Percentiles rank a stretch among this genome's conserved stretches.
phyloP scores from a whole-genome alignment of 139 green algal genomes.

The Chlamydomonas sp. region DNA sequence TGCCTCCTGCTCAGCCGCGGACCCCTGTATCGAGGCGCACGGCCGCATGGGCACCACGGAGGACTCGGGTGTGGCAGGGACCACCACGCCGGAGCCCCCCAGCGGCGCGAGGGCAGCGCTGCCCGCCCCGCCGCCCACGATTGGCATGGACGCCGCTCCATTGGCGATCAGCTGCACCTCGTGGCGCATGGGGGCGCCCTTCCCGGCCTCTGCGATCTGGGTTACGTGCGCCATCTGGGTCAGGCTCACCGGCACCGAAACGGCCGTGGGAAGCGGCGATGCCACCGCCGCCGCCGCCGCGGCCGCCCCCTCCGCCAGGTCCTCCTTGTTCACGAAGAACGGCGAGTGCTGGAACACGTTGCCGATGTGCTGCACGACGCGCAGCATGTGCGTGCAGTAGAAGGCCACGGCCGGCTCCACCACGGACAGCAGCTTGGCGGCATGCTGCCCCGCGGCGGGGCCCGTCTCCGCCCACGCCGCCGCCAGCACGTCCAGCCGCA shows the following conservation, averaged over 20 bases:
- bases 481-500: constrained; percentile 13
- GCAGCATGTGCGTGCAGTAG: constrained; percentile 47
- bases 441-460: neutral
- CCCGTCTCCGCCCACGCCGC: constrained; percentile 11
- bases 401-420: constrained; percentile 41
- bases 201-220: neutral
- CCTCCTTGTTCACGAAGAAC: constrained; percentile 34
- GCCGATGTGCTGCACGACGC: constrained; percentile 25
- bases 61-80: no score
- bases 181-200: no score
- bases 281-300: no score
- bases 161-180: no score
- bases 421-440: neutral
- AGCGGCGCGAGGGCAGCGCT: no score
- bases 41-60: no score
- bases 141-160: no score
- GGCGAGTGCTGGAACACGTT: constrained; percentile 41
- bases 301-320: neutral
- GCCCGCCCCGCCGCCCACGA: no score
- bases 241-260: neutral
- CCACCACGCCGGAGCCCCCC: no score
- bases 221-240: neutral
- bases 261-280: neutral
- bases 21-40: no score
- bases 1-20: no score